A percentile compares a stretch with the other conserved stretches of the same genome.
These are phyloP conservation scores for Bipolaris victoriae DNA, from an alignment of 2,329 filamentous ascomycete species.

Conservation along the genomic window DNA sequence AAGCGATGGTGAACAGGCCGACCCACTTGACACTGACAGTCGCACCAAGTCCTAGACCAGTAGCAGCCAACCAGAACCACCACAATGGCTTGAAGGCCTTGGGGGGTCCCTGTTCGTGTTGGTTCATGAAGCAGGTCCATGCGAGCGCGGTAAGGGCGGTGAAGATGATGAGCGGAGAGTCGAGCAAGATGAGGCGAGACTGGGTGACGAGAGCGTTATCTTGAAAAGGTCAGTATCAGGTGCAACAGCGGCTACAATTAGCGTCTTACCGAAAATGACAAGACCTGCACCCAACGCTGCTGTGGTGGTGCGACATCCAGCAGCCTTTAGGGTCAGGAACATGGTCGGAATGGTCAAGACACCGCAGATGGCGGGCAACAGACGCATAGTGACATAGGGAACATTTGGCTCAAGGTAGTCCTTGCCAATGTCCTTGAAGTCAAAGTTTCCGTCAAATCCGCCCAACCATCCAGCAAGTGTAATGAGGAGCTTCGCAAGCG, in stretches of 20 bases:
- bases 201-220: conserved; percentile 97
- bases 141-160: conserved; percentile 89
- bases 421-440: conserved; percentile 99
- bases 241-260: background rate
- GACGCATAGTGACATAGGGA: conserved; percentile 96
- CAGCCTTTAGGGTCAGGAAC: conserved; percentile 91
- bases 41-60: conserved; percentile 84
- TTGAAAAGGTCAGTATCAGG: conserved; percentile 49
- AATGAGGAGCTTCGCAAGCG: conserved; percentile 94
- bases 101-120: conserved; percentile 88
- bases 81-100: conserved; percentile 88
- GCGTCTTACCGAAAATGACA: conserved; percentile 80
- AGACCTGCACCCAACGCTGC: conserved; percentile 82
- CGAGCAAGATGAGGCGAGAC: conserved; percentile 91
- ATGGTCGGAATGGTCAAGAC: conserved; percentile 88
- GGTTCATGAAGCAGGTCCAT: conserved; percentile 93
- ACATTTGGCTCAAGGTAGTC: conserved; percentile 95
- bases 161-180: conserved; percentile 91
- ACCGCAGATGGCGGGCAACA: conserved; percentile 89
- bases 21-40: conserved; percentile 99
- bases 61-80: conserved; percentile 97
- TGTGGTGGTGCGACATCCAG: conserved; percentile 85
- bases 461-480: conserved; percentile 93
- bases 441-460: conserved; percentile 93
- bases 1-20: conserved; percentile 96